These are phyloP conservation scores for Tagetes erecta DNA, from an alignment of 129 eudicot genomes.

Conservation along the genomic window DNA sequence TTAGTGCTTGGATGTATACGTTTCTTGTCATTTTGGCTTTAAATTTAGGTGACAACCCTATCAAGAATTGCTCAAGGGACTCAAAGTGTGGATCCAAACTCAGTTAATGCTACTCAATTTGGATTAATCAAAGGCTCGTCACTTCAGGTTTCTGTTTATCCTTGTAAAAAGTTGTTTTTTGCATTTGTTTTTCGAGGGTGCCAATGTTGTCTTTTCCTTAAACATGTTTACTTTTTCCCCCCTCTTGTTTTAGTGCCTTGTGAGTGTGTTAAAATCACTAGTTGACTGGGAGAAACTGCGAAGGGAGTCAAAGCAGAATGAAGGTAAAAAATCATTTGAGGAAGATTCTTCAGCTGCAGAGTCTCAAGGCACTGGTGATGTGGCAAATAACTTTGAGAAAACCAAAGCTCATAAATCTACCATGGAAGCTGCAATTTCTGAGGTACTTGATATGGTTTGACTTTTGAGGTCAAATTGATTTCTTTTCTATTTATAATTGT, in stretches of 20 bases:
- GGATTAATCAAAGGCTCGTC: conserved; percentile 83
- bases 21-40: conserved; percentile 24
- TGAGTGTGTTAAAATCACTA: conserved; percentile 79
- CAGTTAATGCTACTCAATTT: conserved; percentile 69
- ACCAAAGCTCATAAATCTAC: conserved; percentile 93
- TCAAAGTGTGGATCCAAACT: conserved; percentile 83
- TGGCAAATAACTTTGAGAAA: conserved; percentile 77
- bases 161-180: conserved; percentile 9
- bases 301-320: conserved; percentile 61
- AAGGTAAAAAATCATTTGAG: conserved; percentile 40
- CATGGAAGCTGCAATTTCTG: conserved; percentile 88
- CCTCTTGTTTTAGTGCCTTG: conserved; percentile 67
- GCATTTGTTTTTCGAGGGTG: background rate
- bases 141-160: conserved; percentile 61
- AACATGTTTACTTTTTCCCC: conserved; percentile 7
- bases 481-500: background rate
- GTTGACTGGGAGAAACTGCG: conserved; percentile 88
- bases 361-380: conserved; percentile 48
- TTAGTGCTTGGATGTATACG: conserved; percentile 10
- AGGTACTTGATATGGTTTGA: conserved; percentile 45
- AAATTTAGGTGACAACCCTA: conserved; percentile 65
- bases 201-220: background rate
- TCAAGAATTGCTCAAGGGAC: conserved; percentile 97
- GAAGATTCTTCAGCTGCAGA: conserved; percentile 50
- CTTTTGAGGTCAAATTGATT: background rate